Evolutionary conservation across 2,329 filamentous ascomycete species (phyloP).

Genomic region (Stemphylium lycopersici): DNA sequence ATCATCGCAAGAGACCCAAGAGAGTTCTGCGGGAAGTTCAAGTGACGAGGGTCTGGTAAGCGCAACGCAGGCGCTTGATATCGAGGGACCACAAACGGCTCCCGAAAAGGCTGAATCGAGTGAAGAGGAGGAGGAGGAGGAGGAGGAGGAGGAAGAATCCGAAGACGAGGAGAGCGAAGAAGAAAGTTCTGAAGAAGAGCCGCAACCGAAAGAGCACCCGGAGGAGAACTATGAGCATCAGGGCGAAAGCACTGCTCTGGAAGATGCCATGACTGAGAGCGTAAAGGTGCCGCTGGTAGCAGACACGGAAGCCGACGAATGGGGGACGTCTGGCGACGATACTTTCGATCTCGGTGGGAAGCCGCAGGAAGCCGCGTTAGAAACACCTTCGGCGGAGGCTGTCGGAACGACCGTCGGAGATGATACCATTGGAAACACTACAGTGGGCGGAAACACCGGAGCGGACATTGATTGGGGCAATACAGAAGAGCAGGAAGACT

Average conservation of each 20-base stretch:
- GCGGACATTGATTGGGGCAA: constrained; percentile 46
- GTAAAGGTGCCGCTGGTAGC: constrained; percentile 50
- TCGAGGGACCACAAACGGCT: constrained; percentile 6
- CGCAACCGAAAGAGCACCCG: constrained; percentile 22
- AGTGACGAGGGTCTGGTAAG: constrained; percentile 20
- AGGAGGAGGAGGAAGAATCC: constrained; percentile 23
- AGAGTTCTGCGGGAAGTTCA: constrained; percentile 7
- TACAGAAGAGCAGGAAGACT: constrained; percentile 43
- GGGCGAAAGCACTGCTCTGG: constrained; percentile 52
- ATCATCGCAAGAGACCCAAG: constrained; percentile 11
- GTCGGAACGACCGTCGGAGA: constrained; percentile 42
- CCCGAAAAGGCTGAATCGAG: constrained; percentile 8
- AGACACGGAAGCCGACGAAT: constrained; percentile 49
- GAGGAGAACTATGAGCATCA: constrained; percentile 55
- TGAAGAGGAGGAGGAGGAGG: constrained; percentile 27
- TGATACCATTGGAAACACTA: constrained; percentile 38
- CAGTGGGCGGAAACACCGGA: constrained; percentile 37
- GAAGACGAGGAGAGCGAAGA: constrained; percentile 46
- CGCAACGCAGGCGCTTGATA: constrained; percentile 28
- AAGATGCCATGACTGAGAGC: constrained; percentile 54
- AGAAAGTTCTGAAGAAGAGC: constrained; percentile 19
- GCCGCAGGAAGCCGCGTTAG: constrained; percentile 29
- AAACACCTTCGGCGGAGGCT: constrained; percentile 35
- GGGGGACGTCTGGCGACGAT: constrained; percentile 37
- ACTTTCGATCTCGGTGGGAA: constrained; percentile 39